A percentile compares a stretch with the other conserved stretches of the same genome.
These are phyloP conservation scores for Vicia villosa DNA, from an alignment of 306 rosid genomes.

Conservation along the genomic window DNA sequence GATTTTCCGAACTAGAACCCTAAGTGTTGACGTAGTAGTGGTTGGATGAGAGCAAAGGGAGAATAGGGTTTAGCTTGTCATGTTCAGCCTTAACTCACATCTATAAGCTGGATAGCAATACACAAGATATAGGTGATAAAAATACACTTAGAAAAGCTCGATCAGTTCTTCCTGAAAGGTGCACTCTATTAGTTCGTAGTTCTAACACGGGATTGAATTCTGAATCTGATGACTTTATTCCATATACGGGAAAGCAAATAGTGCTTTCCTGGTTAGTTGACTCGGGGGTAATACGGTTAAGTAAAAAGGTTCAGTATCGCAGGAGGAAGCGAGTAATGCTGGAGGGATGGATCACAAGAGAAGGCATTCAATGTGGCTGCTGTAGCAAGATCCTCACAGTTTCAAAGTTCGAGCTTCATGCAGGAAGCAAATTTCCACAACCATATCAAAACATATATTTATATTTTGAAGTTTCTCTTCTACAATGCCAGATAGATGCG, in stretches of 20 bases:
- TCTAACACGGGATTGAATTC: constrained; percentile 68
- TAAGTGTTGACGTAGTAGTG: constrained; percentile 9
- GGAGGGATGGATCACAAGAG: constrained; percentile 97
- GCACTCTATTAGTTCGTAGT: constrained; percentile 81
- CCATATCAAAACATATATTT: constrained; percentile 90
- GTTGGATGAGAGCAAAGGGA: background rate
- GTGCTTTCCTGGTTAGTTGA: constrained; percentile 94
- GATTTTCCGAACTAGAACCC: too few species aligned
- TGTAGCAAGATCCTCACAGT: constrained; percentile 93
- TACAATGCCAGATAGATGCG: constrained; percentile 89
- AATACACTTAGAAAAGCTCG: too few species aligned
- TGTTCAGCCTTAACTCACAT: background rate
- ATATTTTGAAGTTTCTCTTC: constrained; percentile 89
- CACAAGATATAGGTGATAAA: background rate
- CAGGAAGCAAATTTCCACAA: constrained; percentile 89
- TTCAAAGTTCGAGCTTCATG: constrained; percentile 92
- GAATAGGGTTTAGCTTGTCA: constrained; percentile 14
- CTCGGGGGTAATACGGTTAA: constrained; percentile 71
- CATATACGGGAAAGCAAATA: constrained; percentile 88
- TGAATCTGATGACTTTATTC: constrained; percentile 82
- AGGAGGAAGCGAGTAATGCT: constrained; percentile 72
- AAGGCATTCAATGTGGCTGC: constrained; percentile 94
- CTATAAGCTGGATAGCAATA: background rate
- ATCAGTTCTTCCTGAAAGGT: too few species aligned
- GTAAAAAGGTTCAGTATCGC: constrained; percentile 90